Evolutionary conservation across 345 rosid genomes (phyloP).

Genomic region (Ricinus communis): DNA sequence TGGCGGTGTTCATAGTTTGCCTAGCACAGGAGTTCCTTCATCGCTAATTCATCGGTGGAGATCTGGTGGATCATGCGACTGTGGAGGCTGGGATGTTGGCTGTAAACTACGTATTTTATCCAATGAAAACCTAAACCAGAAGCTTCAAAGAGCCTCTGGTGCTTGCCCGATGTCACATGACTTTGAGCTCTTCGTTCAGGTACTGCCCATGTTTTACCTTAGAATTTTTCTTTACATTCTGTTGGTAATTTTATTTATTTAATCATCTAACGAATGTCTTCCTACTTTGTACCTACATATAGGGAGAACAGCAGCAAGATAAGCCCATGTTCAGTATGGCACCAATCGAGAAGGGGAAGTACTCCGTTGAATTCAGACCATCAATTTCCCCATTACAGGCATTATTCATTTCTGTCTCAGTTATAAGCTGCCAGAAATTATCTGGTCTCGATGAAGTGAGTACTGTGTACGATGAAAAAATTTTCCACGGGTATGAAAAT

Average conservation of each 20-base stretch:
- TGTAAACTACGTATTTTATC: slow-evolving; percentile 61
- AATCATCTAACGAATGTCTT: not conserved
- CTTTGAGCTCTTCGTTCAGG: slow-evolving; percentile 63
- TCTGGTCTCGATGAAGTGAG: slow-evolving; percentile 28
- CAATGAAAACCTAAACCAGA: slow-evolving; percentile 23
- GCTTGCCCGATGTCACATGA: slow-evolving; percentile 26
- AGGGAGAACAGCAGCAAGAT: slow-evolving; percentile 41
- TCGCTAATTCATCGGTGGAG: slow-evolving; percentile 73
- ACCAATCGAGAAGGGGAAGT: slow-evolving; percentile 49
- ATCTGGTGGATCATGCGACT: slow-evolving; percentile 77
- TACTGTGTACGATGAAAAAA: slow-evolving; percentile 22
- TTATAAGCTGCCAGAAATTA: slow-evolving; percentile 41
- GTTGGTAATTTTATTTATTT: not conserved
- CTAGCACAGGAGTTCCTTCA: slow-evolving; percentile 58
- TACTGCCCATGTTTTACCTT: slow-evolving; percentile 19
- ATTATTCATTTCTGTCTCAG: slow-evolving; percentile 59
- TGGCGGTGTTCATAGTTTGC: slow-evolving; percentile 71
- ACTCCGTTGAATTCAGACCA: slow-evolving; percentile 62
- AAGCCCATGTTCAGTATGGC: slow-evolving; percentile 56
- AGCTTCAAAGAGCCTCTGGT: slow-evolving; percentile 25
- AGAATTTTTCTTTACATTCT: not conserved
- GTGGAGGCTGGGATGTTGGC: slow-evolving; percentile 98
- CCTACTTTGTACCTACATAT: slow-evolving; percentile 11
- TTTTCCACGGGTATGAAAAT: slow-evolving; percentile 20
- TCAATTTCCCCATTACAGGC: slow-evolving; percentile 67